Conservation (phyloP, 2,329 filamentous ascomycete species). For the Colletotrichum viniferum region DNA sequence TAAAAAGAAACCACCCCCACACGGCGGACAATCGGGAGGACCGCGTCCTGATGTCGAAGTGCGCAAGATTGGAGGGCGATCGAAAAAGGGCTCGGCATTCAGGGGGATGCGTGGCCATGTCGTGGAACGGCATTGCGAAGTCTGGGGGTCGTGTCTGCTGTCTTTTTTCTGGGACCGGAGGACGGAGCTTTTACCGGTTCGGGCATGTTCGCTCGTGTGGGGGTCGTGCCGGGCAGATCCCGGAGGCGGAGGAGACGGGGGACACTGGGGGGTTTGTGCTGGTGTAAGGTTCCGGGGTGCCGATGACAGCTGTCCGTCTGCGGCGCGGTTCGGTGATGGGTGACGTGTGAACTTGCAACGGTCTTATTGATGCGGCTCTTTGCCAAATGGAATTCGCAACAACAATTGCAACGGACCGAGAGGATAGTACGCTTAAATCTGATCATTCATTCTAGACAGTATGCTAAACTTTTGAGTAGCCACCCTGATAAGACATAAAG, state of each 20-base stretch:
- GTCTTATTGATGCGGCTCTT: not conserved
- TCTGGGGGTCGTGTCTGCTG: not conserved
- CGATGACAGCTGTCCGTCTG: not conserved
- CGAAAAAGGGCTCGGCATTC: not conserved
- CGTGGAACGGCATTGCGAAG: not conserved
- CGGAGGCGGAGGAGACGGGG: not conserved
- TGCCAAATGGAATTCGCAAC: not conserved
- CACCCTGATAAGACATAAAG: not conserved
- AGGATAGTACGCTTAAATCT: not conserved
- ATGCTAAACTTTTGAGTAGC: not conserved
- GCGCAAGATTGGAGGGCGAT: not conserved
- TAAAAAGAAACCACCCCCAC: not conserved
- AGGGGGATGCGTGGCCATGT: not conserved
- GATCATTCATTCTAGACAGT: not conserved
- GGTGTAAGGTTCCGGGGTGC: not conserved
- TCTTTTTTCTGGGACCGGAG: not conserved
- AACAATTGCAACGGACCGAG: not conserved
- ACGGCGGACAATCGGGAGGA: not conserved
- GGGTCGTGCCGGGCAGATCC: conserved; percentile 6
- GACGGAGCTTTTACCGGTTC: conserved; percentile 13
- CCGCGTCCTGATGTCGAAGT: not conserved
- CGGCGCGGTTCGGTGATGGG: not conserved
- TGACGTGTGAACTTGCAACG: not conserved
- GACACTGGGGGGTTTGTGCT: not conserved
- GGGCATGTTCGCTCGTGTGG: not conserved